Percentiles rank a stretch among this genome's conserved stretches.
Conservation (phyloP, 768 basidiomycete species). For the Collybiopsis luxurians region DNA sequence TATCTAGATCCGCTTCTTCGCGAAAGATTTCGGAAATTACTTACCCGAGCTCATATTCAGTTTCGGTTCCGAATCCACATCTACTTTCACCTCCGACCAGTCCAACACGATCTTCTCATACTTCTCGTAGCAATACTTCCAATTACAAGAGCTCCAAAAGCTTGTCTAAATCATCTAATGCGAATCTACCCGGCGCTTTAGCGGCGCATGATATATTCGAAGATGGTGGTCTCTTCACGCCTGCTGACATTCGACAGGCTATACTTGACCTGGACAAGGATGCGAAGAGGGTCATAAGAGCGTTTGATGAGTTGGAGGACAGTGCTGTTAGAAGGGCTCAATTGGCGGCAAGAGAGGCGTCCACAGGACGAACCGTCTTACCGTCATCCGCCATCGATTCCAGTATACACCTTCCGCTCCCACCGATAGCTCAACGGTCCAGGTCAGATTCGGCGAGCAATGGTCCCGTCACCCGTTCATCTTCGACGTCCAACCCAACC, state of each 20-base stretch:
- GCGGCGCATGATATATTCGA: conserved; percentile 40
- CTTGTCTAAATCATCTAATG: conserved; percentile 14
- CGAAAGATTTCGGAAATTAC: not conserved
- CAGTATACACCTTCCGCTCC: not conserved
- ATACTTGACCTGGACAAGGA: conserved; percentile 66
- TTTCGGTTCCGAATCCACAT: not conserved
- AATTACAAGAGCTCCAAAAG: too few relatives aligned
- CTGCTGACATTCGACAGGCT: conserved; percentile 55
- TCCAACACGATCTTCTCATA: not conserved
- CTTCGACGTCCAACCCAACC: conserved; percentile 20
- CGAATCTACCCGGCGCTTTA: conserved; percentile 15
- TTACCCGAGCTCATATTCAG: not conserved
- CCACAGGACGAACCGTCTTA: conserved; percentile 14
- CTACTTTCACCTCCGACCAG: conserved; percentile 3
- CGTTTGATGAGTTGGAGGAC: conserved; percentile 66
- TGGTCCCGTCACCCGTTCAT: not conserved
- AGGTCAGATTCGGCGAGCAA: conserved; percentile 1
- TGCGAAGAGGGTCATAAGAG: conserved; percentile 57
- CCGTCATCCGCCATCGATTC: not conserved
- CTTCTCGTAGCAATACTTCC: too few relatives aligned
- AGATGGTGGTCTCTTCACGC: conserved; percentile 50
- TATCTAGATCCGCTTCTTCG: conserved; percentile 14
- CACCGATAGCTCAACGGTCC: not conserved
- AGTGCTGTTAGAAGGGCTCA: conserved; percentile 36
- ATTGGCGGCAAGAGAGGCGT: conserved; percentile 41